phyloP scores from a whole-genome alignment of 2,329 filamentous ascomycete species.

The Diaporthe nobilis region DNA sequence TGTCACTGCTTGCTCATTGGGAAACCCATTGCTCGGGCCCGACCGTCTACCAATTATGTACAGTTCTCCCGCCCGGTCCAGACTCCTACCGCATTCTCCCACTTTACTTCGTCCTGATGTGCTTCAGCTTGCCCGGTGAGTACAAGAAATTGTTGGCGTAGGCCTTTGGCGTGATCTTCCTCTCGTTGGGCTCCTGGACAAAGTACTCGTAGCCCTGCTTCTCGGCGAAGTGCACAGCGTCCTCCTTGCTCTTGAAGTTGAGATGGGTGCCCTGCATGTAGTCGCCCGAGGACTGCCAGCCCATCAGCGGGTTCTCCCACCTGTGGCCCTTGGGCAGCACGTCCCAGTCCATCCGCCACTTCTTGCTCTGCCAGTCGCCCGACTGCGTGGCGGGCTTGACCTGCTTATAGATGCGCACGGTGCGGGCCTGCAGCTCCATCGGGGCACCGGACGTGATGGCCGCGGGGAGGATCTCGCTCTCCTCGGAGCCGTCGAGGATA shows the following conservation, averaged over 20 bases:
- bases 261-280: slow-evolving; percentile 94
- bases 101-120: slow-evolving; percentile 82
- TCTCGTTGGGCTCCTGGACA: slow-evolving; percentile 94
- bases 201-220: slow-evolving; percentile 99
- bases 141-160: slow-evolving; percentile 98
- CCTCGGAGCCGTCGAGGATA: slow-evolving; percentile 92
- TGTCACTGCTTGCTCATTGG: neutral
- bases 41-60: slow-evolving; percentile 38
- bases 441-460: slow-evolving; percentile 93
- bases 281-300: slow-evolving; percentile 97
- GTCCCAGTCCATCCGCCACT: slow-evolving; percentile 99
- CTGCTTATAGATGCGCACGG: slow-evolving; percentile 93
- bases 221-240: slow-evolving; percentile 94
- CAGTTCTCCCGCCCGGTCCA: slow-evolving; percentile 13
- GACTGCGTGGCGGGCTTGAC: slow-evolving; percentile 97
- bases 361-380: slow-evolving; percentile 84
- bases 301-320: slow-evolving; percentile 99
- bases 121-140: slow-evolving; percentile 87
- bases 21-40: neutral
- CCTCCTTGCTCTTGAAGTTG: slow-evolving; percentile 93
- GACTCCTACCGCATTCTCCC: neutral
- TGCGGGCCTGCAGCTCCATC: slow-evolving; percentile 91
- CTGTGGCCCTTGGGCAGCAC: slow-evolving; percentile 91
- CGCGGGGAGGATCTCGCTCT: slow-evolving; percentile 80
- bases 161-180: slow-evolving; percentile 89